Evolutionary conservation across 1,139 yeast species (phyloP), one percentile per base, ranked within the genome.

Genomic region (Blastobotrys niveus): DNA sequence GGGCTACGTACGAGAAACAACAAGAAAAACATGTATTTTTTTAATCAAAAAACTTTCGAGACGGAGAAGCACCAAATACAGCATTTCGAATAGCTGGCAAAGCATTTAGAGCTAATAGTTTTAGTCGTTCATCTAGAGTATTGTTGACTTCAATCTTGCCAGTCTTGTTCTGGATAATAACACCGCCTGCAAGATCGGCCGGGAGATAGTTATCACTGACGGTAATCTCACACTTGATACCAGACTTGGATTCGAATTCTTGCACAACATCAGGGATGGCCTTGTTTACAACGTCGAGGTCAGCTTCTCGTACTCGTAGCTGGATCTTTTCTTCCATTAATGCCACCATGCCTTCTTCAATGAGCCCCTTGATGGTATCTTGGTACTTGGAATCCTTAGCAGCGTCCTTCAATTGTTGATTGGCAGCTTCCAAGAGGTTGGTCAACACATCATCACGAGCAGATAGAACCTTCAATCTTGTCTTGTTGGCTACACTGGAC

Each of bases 401-500:
- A 51, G 83, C 68, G 45, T 68, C 65, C 61, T 74, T 73, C 66
- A 93, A 76, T 60, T 80, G 75, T 36, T 63, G 61, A 53, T 77
- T 78, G 26, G 96, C 85, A 21, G 72, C 77, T 44, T 79, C 82
- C 57, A 89, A 84, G 53, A 91, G 79, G 24, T 76, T 80, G 53
- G 77, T 79, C 59, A 93, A 72, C 17, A 86, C 81, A 58, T 81
- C 80, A 63, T 91, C 96, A 60, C 89, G 86, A 47, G 95, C 86
- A 19, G 84, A 76, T 58, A 93, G 78, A 33, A 89, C 81, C 71
- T 88, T 83, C 65, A 93, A 81, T 69, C 98, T 81, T 53, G 94
- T 85, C 71, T 91, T 88, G 74, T 93, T 93, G 54, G 91, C 89
- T 62, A 89, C 83, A 48, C 96, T 89, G 27, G 97, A 89, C 71